These are phyloP conservation scores for Botryobasidium botryosum DNA, from an alignment of 768 basidiomycete species.

Conservation along the genomic window DNA sequence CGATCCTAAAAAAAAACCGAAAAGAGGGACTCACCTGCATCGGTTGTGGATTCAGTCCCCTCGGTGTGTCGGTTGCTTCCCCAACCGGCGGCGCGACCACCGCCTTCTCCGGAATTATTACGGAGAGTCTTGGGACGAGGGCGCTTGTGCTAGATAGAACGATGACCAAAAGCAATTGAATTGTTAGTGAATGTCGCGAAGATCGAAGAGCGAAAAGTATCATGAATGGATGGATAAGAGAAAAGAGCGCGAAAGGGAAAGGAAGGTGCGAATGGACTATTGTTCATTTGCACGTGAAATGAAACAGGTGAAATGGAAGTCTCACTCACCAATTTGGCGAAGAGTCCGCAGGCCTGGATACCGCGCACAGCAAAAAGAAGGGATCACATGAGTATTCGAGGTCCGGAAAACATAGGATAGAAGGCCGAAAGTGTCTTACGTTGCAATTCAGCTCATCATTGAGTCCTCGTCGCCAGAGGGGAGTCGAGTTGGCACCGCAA, in stretches of 20 bases:
- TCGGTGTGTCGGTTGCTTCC: slow-evolving; percentile 57
- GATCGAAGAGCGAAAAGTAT: not conserved
- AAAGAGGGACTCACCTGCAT: slow-evolving; percentile 17
- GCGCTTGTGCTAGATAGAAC: slow-evolving; percentile 49
- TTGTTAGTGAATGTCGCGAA: not conserved
- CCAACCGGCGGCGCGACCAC: slow-evolving; percentile 36
- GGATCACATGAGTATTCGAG: not conserved
- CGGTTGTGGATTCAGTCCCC: slow-evolving; percentile 52
- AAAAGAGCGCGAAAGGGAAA: not conserved
- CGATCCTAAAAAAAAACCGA: too few species aligned
- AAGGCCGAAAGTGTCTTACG: slow-evolving; percentile 15
- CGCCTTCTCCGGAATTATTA: slow-evolving; percentile 47
- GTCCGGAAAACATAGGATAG: too few species aligned
- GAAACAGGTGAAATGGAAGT: not conserved
- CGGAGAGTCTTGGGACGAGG: slow-evolving; percentile 82
- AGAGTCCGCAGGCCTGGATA: slow-evolving; percentile 45
- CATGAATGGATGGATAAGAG: not conserved
- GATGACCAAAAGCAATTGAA: not conserved
- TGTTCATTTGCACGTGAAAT: slow-evolving; percentile 3
- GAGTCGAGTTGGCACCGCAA: slow-evolving; percentile 78
- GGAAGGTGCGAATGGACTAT: too few species aligned
- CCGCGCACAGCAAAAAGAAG: not conserved
- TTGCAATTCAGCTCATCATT: slow-evolving; percentile 86
- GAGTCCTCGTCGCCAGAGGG: slow-evolving; percentile 70
- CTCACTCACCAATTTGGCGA: slow-evolving; percentile 60